Base-by-base conservation (phyloP, 1,139 yeast genomes). In the Zygoascus meyerae region DNA sequence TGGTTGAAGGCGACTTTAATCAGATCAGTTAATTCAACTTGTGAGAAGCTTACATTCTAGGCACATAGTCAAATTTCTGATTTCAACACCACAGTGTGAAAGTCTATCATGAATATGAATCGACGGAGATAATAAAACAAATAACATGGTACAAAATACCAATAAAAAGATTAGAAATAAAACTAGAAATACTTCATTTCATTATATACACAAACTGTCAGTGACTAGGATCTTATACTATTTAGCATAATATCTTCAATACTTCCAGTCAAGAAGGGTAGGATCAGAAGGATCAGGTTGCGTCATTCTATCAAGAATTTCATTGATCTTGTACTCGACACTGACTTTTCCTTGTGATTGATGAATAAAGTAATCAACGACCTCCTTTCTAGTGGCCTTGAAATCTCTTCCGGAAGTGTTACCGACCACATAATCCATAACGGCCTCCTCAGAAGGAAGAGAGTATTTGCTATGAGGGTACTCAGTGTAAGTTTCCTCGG, bases 401-500 rank as follows among this genome's bases (percentile, higher is more conserved):
- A 75, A 79, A 34, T 81, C 72, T 58, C 86, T 74, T 55, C 77
- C 74, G 12, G 81, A 71, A 30, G 78, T 80, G 58, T 79, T 86
- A 21, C 90, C 90, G 42, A 79, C 78, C 45, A 84, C 77, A 63
- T 73, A 84, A 47, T 69, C 68, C 56, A 75, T 73, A 49, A 79
- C 72, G 50, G 79, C 82, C 44, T 61, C 55, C 65, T 82, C 85
- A 11, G 77, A 71, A 45, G 97, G 97, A 55, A 92, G 74, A 32
- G 95, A 95, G 74, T 78, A 84, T 59, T 77, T 74, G 17, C 29
- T 33, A 67, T 76, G 79, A 31, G 95, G 95, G 63, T 90, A 85
- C 45, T 74, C 65, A 39, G 66, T 66, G 68, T 75, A 86, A 46
- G 74, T 67, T 42, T 77, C 74, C 52, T 74, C 51, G 33, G 51